A percentile compares a stretch with the other conserved stretches of the same genome.
Conservation (phyloP, 345 rosid species). For the Adansonia digitata region DNA sequence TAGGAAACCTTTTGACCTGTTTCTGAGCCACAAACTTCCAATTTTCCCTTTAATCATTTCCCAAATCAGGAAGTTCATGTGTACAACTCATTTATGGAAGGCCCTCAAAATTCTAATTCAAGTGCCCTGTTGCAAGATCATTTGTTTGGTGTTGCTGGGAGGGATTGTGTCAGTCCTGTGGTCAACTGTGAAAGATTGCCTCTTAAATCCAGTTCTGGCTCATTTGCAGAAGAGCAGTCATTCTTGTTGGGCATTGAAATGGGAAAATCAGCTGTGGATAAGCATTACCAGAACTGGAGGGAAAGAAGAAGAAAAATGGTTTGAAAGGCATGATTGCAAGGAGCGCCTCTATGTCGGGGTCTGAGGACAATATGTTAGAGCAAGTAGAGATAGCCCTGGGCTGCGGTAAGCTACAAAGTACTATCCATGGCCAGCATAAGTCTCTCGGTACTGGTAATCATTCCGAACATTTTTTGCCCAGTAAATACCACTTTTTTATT, state of each 20-base stretch:
- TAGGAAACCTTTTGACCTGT: conserved; percentile 18
- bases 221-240: conserved; percentile 25
- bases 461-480: background rate
- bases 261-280: conserved; percentile 26
- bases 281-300: conserved; percentile 26
- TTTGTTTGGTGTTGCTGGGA: background rate
- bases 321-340: conserved; percentile 23
- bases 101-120: conserved; percentile 17
- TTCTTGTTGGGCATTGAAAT: conserved; percentile 24
- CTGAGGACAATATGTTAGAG: conserved; percentile 33
- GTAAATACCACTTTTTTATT: background rate
- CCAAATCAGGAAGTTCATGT: conserved; percentile 28
- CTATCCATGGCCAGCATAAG: conserved; percentile 26
- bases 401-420: conserved; percentile 25
- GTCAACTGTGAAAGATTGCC: conserved; percentile 21
- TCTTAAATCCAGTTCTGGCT: conserved; percentile 28
- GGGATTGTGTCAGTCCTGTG: conserved; percentile 9
- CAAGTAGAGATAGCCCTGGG: conserved; percentile 33
- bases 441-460: conserved; percentile 36
- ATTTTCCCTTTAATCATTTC: conserved; percentile 18
- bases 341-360: conserved; percentile 26
- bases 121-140: conserved; percentile 13
- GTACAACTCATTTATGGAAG: conserved; percentile 23
- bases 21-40: conserved; percentile 17
- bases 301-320: conserved; percentile 26